Evolutionary conservation across 192 early-diverging fungal species (phyloP).

Genomic region (Rhizoclosmatium globosum): DNA sequence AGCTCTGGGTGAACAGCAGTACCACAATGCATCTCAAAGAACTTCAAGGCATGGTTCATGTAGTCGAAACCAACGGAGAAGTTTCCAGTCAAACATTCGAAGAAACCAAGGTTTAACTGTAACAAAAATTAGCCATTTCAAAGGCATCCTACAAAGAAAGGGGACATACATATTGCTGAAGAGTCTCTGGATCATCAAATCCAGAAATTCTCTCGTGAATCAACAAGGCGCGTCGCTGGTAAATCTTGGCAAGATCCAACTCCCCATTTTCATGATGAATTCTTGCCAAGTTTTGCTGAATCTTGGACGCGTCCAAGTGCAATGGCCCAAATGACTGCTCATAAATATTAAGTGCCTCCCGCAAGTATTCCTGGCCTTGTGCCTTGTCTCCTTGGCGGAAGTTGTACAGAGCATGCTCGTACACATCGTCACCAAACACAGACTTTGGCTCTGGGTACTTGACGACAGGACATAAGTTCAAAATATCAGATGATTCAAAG

Average conservation of each 20-base stretch:
- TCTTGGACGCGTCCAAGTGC: conserved; percentile 88
- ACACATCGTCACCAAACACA: conserved; percentile 74
- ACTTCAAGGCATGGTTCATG: conserved; percentile 82
- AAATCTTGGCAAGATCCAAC: conserved; percentile 62
- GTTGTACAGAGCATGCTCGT: conserved; percentile 74
- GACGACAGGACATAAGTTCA: conserved; percentile 76
- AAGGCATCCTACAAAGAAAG: neutral
- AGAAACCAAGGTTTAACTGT: conserved; percentile 85
- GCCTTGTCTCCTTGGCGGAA: conserved; percentile 82
- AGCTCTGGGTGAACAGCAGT: conserved; percentile 78
- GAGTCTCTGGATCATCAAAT: conserved; percentile 84
- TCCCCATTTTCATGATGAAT: conserved; percentile 80
- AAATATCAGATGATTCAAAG: conserved; percentile 72
- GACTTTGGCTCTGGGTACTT: conserved; percentile 71
- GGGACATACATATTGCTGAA: conserved; percentile 82
- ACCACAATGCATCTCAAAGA: conserved; percentile 82
- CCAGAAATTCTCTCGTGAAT: conserved; percentile 86
- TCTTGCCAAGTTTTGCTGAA: conserved; percentile 84
- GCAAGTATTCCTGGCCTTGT: conserved; percentile 81
- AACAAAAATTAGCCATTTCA: neutral
- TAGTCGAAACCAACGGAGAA: conserved; percentile 76
- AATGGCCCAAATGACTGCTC: conserved; percentile 95
- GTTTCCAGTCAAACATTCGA: conserved; percentile 85
- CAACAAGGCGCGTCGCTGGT: conserved; percentile 81
- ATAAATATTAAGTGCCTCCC: conserved; percentile 84